phyloP scores from a whole-genome alignment of 257 asterid genomes.

The Capsicum rhomboideum region DNA sequence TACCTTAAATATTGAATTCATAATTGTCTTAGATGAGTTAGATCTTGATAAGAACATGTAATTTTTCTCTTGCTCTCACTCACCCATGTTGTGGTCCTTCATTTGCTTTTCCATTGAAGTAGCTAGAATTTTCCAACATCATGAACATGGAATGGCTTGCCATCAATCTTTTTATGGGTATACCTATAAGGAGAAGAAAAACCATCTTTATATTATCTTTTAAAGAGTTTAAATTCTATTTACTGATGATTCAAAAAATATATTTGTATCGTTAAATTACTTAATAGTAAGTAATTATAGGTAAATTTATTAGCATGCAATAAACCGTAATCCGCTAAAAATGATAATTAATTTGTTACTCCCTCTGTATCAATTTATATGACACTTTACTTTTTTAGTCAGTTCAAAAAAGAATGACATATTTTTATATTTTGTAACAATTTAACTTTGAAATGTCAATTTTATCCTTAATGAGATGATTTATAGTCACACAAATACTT shows the following conservation, averaged over 20 bases:
- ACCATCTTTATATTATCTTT: background rate
- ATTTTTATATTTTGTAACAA: background rate
- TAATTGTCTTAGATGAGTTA: too few relatives aligned
- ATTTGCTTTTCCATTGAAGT: background rate
- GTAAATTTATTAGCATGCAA: background rate
- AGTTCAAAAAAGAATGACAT: fast-evolving
- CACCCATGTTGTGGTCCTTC: background rate
- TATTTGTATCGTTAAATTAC: background rate
- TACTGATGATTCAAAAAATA: background rate
- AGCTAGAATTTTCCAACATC: background rate
- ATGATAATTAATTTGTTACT: background rate
- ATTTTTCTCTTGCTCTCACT: background rate
- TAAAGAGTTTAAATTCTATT: background rate
- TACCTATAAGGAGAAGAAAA: background rate
- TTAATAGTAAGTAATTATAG: background rate
- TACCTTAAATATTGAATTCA: too few relatives aligned
- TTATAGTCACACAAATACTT: background rate
- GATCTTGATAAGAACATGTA: too few relatives aligned
- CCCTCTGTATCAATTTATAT: background rate
- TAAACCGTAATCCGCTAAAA: background rate
- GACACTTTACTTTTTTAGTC: background rate
- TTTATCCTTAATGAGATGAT: background rate
- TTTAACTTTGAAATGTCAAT: background rate
- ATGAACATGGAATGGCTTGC: background rate
- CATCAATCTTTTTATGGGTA: background rate